phyloP scores from a whole-genome alignment of 495 filamentous ascomycete genomes.

The Aspergillus biplanus region DNA sequence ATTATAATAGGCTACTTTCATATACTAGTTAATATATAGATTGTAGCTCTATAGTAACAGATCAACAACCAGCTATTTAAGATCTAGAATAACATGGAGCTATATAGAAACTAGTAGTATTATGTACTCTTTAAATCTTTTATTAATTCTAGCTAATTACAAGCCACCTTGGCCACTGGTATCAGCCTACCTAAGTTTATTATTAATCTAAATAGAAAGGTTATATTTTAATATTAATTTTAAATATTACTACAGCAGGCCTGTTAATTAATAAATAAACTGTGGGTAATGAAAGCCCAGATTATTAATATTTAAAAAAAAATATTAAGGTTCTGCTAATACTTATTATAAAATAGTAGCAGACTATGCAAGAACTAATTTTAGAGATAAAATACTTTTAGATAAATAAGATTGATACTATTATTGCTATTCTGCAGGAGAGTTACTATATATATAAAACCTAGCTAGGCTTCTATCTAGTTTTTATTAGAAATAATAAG shows the following conservation, averaged over 20 bases:
- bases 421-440: background rate
- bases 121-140: constrained; percentile 37
- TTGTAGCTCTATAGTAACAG: constrained; percentile 19
- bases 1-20: constrained; percentile 31
- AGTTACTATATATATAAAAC: background rate
- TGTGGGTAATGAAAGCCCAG: constrained; percentile 21
- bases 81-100: constrained; percentile 35
- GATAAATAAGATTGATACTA: too few species aligned
- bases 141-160: constrained; percentile 23
- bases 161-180: constrained; percentile 26
- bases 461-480: background rate
- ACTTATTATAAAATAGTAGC: background rate
- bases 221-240: constrained; percentile 42
- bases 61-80: constrained; percentile 43
- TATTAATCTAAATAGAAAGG: too few species aligned
- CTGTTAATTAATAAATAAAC: constrained; percentile 31
- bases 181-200: constrained; percentile 17
- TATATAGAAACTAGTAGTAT: constrained; percentile 29
- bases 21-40: constrained; percentile 29
- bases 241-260: constrained; percentile 30
- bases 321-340: constrained; percentile 27
- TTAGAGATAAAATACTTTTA: constrained; percentile 36
- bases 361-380: constrained; percentile 19
- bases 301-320: constrained; percentile 25
- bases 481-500: background rate